Base-by-base conservation (phyloP, 805 yeast species). In the Dipodascopsis tothii region DNA sequence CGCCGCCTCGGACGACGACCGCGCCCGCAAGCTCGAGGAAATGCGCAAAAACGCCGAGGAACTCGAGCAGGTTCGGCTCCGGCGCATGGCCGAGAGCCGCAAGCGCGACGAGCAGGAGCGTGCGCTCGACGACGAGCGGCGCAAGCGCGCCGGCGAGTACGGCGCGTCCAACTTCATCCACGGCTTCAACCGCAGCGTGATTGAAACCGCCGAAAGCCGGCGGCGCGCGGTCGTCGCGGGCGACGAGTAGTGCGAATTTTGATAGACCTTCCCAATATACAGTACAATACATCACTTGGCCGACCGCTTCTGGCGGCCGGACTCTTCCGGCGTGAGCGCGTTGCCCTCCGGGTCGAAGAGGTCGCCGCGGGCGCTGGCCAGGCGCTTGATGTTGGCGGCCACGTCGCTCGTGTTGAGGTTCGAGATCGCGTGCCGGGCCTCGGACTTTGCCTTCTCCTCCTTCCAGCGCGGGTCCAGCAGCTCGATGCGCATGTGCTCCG, bases 381-480 rank as follows among this genome's bases (percentile, higher is more conserved):
- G 48, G 25, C 64, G 60, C 45, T 60, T 66, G 22, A 68, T 51
- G 45, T 69, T 69, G 30, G 51, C 60, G 4, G 66, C 62, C 4
- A 60, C 70, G 9, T 62, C 61, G 9, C 53, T 51, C 6, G 56
- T 54, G 14, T 59, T 60, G 43, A 68, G 48, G 41, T 69, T 68
- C 4, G 69, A 54, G 9, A 60, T 50, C 4, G 62, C 54, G 14
- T 35, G 18, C 18, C 66, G 60, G 11, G 59, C 57, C 21, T 55
- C 60, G 7, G 60, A 65, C 23, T 55, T 45, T 1, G 56, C 64
- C 56, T 77, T 78, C 60, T 85, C 86, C 44, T 77, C 77, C 51
- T 77, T 73, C 64, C 84, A 84, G 52, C 75, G 69, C 2, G 96
- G 95, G 61, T 88, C 95, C 36, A 88, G 65, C 30, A 84, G 66